phyloP scores from a whole-genome alignment of 768 basidiomycete genomes.

The Auriscalpium vulgare region DNA sequence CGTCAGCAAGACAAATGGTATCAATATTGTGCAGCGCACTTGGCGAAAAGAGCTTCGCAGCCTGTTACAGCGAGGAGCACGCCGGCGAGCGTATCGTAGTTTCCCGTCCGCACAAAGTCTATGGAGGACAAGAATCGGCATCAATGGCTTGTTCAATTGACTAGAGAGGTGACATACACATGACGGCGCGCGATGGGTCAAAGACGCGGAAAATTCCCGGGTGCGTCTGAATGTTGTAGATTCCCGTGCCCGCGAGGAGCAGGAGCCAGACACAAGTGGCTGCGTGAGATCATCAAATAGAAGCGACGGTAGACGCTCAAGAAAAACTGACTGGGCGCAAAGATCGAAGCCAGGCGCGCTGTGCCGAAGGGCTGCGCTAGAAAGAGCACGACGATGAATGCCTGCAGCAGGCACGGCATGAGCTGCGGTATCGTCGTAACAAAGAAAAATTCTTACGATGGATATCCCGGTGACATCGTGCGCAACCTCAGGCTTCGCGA shows the following conservation, averaged over 20 bases:
- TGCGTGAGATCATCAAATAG: slow-evolving; percentile 13
- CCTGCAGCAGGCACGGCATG: slow-evolving; percentile 23
- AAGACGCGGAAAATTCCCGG: slow-evolving; percentile 60
- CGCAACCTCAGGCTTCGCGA: slow-evolving; percentile 43
- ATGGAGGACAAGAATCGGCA: neutral
- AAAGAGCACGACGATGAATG: slow-evolving; percentile 50
- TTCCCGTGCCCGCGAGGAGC: slow-evolving; percentile 43
- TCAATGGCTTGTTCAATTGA: no score
- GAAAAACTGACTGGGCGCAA: slow-evolving; percentile 41
- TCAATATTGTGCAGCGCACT: slow-evolving; percentile 29
- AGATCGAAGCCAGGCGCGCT: slow-evolving; percentile 37
- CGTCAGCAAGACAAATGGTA: no score
- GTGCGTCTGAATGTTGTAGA: slow-evolving; percentile 44
- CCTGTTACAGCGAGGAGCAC: slow-evolving; percentile 64
- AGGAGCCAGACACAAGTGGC: slow-evolving; percentile 52
- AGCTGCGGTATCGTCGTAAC: neutral
- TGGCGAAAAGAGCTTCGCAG: slow-evolving; percentile 61
- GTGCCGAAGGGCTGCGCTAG: slow-evolving; percentile 55
- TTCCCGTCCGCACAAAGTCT: slow-evolving; percentile 59
- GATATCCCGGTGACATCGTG: slow-evolving; percentile 49
- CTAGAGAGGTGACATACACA: slow-evolving; percentile 35
- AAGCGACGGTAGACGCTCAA: neutral
- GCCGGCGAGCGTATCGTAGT: slow-evolving; percentile 56
- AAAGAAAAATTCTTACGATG: slow-evolving; percentile 31
- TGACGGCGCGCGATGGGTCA: slow-evolving; percentile 57